A percentile compares a stretch with the other conserved stretches of the same genome.
These are phyloP conservation scores for Coemansia biformis DNA, from an alignment of 192 early-diverging fungal species.

Conservation along the genomic window DNA sequence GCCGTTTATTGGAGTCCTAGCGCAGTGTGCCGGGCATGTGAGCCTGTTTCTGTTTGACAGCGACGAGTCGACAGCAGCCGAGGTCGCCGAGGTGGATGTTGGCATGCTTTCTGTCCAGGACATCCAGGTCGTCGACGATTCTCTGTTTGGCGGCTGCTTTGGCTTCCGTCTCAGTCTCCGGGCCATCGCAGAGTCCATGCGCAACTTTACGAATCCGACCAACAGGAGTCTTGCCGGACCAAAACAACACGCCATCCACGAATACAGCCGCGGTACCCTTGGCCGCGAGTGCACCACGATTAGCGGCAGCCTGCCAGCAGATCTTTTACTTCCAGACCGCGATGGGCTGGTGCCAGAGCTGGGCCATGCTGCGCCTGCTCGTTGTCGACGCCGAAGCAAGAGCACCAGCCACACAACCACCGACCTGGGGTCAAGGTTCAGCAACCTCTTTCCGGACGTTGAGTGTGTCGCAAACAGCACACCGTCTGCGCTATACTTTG, in stretches of 20 bases:
- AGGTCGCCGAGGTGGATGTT: slow-evolving; percentile 36
- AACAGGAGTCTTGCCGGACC: too few relatives aligned
- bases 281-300: not conserved
- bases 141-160: too few relatives aligned
- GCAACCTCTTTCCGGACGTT: not conserved
- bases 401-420: slow-evolving; percentile 3
- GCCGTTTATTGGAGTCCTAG: slow-evolving; percentile 34
- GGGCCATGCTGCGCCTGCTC: too few relatives aligned
- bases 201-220: too few relatives aligned
- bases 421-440: not conserved
- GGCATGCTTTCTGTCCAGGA: too few relatives aligned
- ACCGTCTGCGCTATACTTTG: slow-evolving; percentile 27
- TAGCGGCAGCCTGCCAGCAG: not conserved
- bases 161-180: too few relatives aligned
- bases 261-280: too few relatives aligned
- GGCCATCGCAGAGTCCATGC: too few relatives aligned
- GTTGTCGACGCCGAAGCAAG: slow-evolving; percentile 2
- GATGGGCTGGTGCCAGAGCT: not conserved
- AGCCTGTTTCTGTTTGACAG: slow-evolving; percentile 38
- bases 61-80: slow-evolving; percentile 16
- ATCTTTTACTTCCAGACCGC: not conserved
- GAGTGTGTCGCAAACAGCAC: not conserved
- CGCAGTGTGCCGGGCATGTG: slow-evolving; percentile 20
- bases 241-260: too few relatives aligned
- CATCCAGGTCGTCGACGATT: too few relatives aligned